These are phyloP conservation scores for Paramecium caudatum DNA, from an alignment of 73 alveolate species.

Conservation along the genomic window DNA sequence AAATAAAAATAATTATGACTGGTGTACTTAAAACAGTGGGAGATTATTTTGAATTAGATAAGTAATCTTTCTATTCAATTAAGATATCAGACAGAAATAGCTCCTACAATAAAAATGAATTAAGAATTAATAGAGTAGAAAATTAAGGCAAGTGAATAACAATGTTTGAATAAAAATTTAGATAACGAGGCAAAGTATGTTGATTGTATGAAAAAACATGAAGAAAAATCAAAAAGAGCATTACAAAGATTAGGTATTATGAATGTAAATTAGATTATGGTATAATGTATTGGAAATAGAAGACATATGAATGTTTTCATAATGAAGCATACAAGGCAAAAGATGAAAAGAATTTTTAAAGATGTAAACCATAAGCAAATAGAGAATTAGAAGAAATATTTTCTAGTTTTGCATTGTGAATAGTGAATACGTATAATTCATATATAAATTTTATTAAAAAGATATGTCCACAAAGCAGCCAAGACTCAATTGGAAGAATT, in stretches of 20 bases:
- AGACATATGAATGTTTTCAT: slow-evolving; percentile 42
- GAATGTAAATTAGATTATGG: slow-evolving; percentile 9
- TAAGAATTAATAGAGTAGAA: background rate
- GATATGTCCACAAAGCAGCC: slow-evolving; percentile 38
- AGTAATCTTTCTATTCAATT: no score
- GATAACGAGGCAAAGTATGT: slow-evolving; percentile 4
- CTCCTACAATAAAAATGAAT: background rate
- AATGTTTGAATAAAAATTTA: slow-evolving; percentile 19
- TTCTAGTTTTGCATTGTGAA: slow-evolving; percentile 47
- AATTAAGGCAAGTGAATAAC: background rate
- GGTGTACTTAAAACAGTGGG: slow-evolving; percentile 27
- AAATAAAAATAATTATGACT: slow-evolving; percentile 43
- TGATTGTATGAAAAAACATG: slow-evolving; percentile 32
- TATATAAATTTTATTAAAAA: slow-evolving; percentile 42
- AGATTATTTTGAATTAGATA: slow-evolving; percentile 41
- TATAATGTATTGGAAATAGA: slow-evolving; percentile 26
- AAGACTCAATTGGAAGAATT: slow-evolving; percentile 76
- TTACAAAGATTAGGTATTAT: slow-evolving; percentile 1
- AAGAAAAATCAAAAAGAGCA: background rate
- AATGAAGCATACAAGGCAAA: slow-evolving; percentile 1
- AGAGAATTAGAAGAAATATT: background rate
- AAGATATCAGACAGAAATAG: background rate
- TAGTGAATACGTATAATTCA: slow-evolving; percentile 15
- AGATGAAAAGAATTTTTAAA: background rate
- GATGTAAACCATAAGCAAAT: slow-evolving; percentile 15